Conservation (phyloP, 2,329 filamentous ascomycete genomes). For the Alternaria tenuissima region DNA sequence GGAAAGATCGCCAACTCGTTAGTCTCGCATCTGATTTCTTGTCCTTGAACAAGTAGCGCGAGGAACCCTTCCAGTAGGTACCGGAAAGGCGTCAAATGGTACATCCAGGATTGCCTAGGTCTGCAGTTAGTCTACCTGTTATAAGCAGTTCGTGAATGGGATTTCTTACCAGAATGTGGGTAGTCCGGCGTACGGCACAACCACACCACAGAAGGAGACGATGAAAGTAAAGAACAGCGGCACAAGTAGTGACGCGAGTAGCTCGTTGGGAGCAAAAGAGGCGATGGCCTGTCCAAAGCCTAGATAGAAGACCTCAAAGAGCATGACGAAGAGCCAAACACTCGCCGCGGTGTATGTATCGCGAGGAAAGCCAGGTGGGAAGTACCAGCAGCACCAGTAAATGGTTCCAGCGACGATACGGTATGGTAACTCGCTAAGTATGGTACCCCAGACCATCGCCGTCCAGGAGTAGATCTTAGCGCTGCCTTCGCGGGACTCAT, state of each 20-base stretch:
- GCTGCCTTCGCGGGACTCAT: conserved; percentile 75
- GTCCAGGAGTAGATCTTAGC: conserved; percentile 82
- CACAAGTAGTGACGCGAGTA: conserved; percentile 71
- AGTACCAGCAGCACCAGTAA: conserved; percentile 66
- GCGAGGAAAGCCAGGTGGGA: conserved; percentile 62
- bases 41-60: conserved; percentile 62
- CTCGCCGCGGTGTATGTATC: conserved; percentile 68
- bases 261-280: conserved; percentile 70
- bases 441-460: conserved; percentile 71
- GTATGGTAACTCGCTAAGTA: conserved; percentile 76
- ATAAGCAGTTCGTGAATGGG: neutral
- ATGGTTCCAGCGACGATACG: conserved; percentile 70
- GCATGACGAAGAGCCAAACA: conserved; percentile 69
- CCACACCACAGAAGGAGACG: conserved; percentile 76
- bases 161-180: conserved; percentile 68
- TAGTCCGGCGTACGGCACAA: conserved; percentile 71
- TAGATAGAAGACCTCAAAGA: conserved; percentile 72
- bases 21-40: conserved; percentile 63
- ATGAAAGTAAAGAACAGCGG: conserved; percentile 75
- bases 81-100: conserved; percentile 69
- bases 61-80: conserved; percentile 72
- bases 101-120: conserved; percentile 43
- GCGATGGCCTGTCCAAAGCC: conserved; percentile 74
- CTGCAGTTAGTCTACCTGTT: neutral
- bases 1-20: conserved; percentile 68